Evolutionary conservation across 352 stramenopile species (phyloP), one percentile per base, ranked within the genome.

Genomic region (Albugo laibachii): DNA sequence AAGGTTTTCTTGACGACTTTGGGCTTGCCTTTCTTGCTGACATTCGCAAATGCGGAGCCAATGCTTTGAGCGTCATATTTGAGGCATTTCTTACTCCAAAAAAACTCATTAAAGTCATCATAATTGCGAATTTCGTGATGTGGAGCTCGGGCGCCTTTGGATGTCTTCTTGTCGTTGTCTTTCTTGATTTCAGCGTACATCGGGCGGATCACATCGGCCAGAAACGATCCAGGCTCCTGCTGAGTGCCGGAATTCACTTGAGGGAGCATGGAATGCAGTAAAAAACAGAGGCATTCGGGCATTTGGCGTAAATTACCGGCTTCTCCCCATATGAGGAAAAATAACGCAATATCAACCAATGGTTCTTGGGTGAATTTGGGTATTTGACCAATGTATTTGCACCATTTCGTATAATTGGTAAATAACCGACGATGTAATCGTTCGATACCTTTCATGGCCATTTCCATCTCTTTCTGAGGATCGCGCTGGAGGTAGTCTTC

Each of bases 31-130:
- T 52, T 56, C 35, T 59, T 59, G 41, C 53, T 49, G 18, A n/a
- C 13, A 14, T 40, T 52, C 8, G 50, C 46, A 36, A 59, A 59
- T 8, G 54, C 52, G 6, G 47, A 24, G 13, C 27, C 54, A 20
- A 59, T 54, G n/a, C 34, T 59, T 15, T 27, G 16, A 14, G 48
- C 37, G 5, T 56, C 50, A 45, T 53, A 59, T 37, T 59, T 59
- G 34, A 59, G 52, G 21, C 54, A 59, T 41, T 55, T 59, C 55
- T 59, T 59, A 14, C 38, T 58, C 54, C 54, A 59, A 34, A 59
- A 59, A 31, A 59, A 59, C 45, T 59, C 54, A 36, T 59, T 59
- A 21, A 59, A 58, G 18, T 59, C 54, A 14, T 59, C 54, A 45
- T 59, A 59, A 21, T 59, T 59, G 37, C 49, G 49, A 24, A 59